phyloP scores from a whole-genome alignment of 2,329 filamentous ascomycete genomes.

The Xylariaceae sp. region DNA sequence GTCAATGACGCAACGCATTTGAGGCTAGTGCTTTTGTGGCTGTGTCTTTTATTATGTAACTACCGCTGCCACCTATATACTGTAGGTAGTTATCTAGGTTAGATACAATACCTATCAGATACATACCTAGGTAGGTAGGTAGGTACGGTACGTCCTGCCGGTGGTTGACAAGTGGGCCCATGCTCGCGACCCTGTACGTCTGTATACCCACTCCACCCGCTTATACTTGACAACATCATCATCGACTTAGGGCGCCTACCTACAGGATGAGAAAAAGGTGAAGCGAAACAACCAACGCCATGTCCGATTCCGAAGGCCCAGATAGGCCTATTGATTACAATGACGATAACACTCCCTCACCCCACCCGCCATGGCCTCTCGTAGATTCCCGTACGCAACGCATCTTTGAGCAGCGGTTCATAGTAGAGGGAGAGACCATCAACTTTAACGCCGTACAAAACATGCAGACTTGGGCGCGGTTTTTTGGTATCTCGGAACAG shows the following conservation, averaged over 20 bases:
- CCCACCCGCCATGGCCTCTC: slow-evolving; percentile 25
- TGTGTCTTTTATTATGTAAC: not conserved
- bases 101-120: not conserved
- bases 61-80: no score
- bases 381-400: slow-evolving; percentile 10
- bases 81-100: no score
- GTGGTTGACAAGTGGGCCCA: no score
- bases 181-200: not conserved
- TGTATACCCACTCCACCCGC: not conserved
- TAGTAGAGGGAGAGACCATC: slow-evolving; percentile 28
- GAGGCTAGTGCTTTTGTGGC: not conserved
- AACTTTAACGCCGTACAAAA: slow-evolving; percentile 24
- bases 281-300: not conserved
- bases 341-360: slow-evolving; percentile 1
- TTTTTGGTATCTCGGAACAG: not conserved
- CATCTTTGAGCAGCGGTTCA: slow-evolving; percentile 21
- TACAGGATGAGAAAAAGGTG: not conserved
- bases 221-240: not conserved
- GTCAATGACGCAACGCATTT: no score
- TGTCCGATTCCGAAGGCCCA: not conserved
- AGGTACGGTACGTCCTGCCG: no score
- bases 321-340: not conserved
- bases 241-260: not conserved
- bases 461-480: slow-evolving; percentile 14
- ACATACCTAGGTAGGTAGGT: not conserved